Evolutionary conservation across 306 rosid species (phyloP), one percentile per base, ranked within the genome.

Genomic region (Cicer arietinum): DNA sequence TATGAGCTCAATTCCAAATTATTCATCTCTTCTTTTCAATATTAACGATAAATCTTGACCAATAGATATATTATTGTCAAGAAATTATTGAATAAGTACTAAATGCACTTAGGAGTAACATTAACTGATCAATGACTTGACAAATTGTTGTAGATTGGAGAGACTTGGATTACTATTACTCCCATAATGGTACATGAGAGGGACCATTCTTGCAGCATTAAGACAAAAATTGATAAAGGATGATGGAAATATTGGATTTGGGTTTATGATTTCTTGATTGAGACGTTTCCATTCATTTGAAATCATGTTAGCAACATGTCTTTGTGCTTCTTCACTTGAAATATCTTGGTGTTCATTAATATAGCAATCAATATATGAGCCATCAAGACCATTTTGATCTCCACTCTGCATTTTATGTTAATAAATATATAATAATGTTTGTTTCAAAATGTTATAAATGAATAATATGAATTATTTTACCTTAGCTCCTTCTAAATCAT

Each of bases 281-380:
- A 88, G 80, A 10, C 20, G 8, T 83, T 74, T 86, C 93, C 96
- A 92, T 48, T 81, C 89, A 6, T 12, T 54, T 10, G 85, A 80
- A 68, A 88, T 90, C 88, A 73, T 65, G 6, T 69, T n/a, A 10
- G 5, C 18, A 3, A 85, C 88, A 3, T 73, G 71, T 6, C 18
- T 75, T 7, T 53, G 35, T 37, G 87, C 62, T 0, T 77, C 84
- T 62, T 85, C 83, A 0, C 48, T 7, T 1, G 87, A 77, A 14
- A 75, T 64, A 0, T 67, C 81, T 39, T 61, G 17, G 71, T 84
- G 71, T 63, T 85, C 88, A 14, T 58, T 78, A 85, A 84, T 52
- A 73, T 82, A 88, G 47, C 83, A 88, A 20, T 79, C 72, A n/a
- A 89, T 41, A 57, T 85, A 91, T 1, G 91, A 89, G 2, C 96